Conservation (phyloP, 129 eudicot species). For the Rutidosis leptorrhynchoides region DNA sequence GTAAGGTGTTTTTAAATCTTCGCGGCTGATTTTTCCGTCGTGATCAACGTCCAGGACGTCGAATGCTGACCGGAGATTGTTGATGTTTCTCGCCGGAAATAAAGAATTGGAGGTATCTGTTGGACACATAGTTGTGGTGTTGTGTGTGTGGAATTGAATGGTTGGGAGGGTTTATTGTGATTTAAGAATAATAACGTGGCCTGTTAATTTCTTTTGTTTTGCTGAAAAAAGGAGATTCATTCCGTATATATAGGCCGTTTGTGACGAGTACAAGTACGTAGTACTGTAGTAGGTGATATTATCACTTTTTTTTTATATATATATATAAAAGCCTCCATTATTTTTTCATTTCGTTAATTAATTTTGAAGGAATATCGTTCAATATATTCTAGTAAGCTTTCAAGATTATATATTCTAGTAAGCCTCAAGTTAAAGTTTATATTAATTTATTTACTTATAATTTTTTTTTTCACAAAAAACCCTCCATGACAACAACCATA, state of each 20-base stretch:
- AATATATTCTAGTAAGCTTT: no score
- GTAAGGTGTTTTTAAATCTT: slow-evolving; percentile 60
- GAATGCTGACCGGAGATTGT: slow-evolving; percentile 64
- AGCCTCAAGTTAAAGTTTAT: no score
- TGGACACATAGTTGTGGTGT: slow-evolving; percentile 46
- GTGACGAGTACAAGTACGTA: no score
- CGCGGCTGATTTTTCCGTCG: slow-evolving; percentile 75
- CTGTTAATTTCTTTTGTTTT: background rate
- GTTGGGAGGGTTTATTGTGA: slow-evolving; percentile 17
- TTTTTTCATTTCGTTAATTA: no score
- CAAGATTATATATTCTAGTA: no score
- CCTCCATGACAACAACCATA: no score
- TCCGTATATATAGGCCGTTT: slow-evolving; percentile 14
- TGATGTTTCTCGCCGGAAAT: slow-evolving; percentile 22
- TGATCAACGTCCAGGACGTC: slow-evolving; percentile 70
- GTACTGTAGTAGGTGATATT: no score
- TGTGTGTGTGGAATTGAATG: background rate
- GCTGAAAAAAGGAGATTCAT: slow-evolving; percentile 12
- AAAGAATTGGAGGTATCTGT: slow-evolving; percentile 40
- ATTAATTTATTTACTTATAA: no score
- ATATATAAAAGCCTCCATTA: no score
- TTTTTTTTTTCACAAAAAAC: no score
- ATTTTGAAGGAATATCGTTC: no score
- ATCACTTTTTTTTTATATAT: no score
- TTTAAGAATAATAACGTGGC: background rate